These are phyloP conservation scores for Corylus avellana DNA, from an alignment of 306 rosid species.

Conservation along the genomic window DNA sequence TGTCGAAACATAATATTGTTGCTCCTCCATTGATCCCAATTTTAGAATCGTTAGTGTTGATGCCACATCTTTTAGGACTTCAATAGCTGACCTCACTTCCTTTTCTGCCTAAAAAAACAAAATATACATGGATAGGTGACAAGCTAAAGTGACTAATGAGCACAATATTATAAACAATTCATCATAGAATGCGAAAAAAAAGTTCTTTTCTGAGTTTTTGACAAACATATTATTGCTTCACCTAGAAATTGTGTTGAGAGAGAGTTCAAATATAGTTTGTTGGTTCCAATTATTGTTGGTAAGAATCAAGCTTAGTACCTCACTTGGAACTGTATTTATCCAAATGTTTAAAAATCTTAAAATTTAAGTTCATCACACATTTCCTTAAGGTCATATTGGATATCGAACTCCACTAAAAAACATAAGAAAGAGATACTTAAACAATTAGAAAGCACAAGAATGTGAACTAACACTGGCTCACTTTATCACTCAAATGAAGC, in stretches of 20 bases:
- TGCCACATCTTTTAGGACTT: constrained; percentile 63
- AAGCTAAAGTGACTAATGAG: constrained; percentile 28
- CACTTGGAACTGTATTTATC: not conserved
- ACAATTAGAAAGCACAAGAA: not conserved
- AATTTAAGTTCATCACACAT: not conserved
- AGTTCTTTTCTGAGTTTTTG: not conserved
- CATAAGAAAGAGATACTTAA: not conserved
- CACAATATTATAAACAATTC: constrained; percentile 5
- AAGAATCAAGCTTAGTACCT: not conserved
- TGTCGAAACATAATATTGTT: constrained; percentile 54
- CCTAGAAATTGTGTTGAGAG: not conserved
- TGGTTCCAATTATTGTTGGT: not conserved
- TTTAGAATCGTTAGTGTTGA: constrained; percentile 63
- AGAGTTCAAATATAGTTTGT: not conserved
- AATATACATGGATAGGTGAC: constrained; percentile 29
- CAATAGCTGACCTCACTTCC: constrained; percentile 65
- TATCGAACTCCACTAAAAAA: not conserved
- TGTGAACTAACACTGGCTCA: not conserved
- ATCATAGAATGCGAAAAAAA: not conserved
- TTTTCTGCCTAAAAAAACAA: constrained; percentile 62
- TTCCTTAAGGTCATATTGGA: not conserved
- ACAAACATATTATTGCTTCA: not conserved
- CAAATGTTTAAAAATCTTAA: not conserved
- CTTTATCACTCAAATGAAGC: not conserved
- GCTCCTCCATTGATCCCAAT: constrained; percentile 66